Base-by-base conservation (phyloP, 2,329 filamentous ascomycete genomes). In the Thyridium curvatum region DNA sequence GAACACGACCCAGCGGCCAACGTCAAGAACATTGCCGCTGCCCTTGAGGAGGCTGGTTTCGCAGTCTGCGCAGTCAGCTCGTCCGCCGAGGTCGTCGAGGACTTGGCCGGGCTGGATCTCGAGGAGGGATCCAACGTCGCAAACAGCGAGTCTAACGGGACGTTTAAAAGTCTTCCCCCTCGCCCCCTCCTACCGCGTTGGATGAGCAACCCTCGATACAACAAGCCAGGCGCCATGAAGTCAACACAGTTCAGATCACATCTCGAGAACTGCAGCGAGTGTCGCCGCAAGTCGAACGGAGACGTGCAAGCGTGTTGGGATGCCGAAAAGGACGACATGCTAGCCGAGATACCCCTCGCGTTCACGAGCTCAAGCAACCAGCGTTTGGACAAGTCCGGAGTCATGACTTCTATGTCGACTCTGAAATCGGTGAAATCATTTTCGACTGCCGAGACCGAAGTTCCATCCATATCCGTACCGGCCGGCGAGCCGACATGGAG, bases 21-120 rank as follows among this genome's bases (percentile, higher is more conserved):
- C 3, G 56, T 66, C 32, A 64, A 65, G 28, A 50, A 48, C 21
- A 68, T 73, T 52, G 56, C 58, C 30, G 46, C 54, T 6, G 66
- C 70, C 16, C 64, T 84, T 14, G 68, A 76, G 40, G 64, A 69
- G 36, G 71, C 70, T 17, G 78, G 77, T 10, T 82, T 82, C 49
- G 74, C 81, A 41, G 61, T 82, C 34, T 71, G 71, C 51, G 71
- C 65, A 46, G 59, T 72, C 28, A 58, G 58, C 14, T 60, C 61
- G 2, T 55, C 58, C n/a, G 49, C 53, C 30, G 51, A 51, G 36
- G 59, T 61, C 34, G 29, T 41, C 10, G 46, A 44, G 38, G 46
- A 47, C 15, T 31, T 42, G 34, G 44, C 45, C 30, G 42, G 45
- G 32, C 46, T 49, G 17, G 48, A 47, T 16, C 10, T 26, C 21